Base-by-base conservation (phyloP, 176 grass and related monocot species). In the Hsuehochloa calcarea region DNA sequence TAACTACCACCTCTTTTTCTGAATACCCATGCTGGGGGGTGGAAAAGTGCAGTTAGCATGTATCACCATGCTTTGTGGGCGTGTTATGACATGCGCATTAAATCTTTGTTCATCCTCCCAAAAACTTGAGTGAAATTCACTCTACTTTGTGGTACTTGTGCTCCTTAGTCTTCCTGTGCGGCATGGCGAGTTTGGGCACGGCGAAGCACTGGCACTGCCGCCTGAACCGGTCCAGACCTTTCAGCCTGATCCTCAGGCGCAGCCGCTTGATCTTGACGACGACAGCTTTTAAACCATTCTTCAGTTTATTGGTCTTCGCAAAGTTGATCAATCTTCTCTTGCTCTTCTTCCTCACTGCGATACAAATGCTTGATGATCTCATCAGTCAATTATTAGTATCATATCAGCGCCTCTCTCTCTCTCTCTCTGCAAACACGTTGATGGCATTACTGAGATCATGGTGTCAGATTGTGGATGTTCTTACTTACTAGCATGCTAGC, bases 261-360 rank as follows among this genome's bases (percentile, higher is more conserved):
- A 98, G 73, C 66, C 85, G 83, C 68, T 86, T 90, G 54, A 98
- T 85, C 83, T 88, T 75, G 75, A 93, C 87, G 2, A 79, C 19
- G 68, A 98, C 41, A 13, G 87, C 85, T 15, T 68, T 86, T 49
- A 90, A 77, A 45, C 91, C 83, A 63, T 69, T 89, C 46, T 65
- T 77, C 9, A 95, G 62, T 13, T 77, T 93, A 39, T 68, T 93
- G 19, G 83, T 47, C 71, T 90, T 92, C 20, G 72, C 82, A 15
- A 95, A 69, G 75, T 50, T 83, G 40, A 90, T 75, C 80, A 80
- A 51, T 55, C 86, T 90, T 23, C 72, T 90, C 86, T 60, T 87
- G 70, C 68, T 78, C 38, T 70, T 89, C 84, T 69, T 86, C 59
- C 70, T 91, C 84, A 41, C 65, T 74, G 87, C 12, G 0, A 8